Evolutionary conservation across 768 basidiomycete species (phyloP).

Genomic region (Tephrocybe sp.): DNA sequence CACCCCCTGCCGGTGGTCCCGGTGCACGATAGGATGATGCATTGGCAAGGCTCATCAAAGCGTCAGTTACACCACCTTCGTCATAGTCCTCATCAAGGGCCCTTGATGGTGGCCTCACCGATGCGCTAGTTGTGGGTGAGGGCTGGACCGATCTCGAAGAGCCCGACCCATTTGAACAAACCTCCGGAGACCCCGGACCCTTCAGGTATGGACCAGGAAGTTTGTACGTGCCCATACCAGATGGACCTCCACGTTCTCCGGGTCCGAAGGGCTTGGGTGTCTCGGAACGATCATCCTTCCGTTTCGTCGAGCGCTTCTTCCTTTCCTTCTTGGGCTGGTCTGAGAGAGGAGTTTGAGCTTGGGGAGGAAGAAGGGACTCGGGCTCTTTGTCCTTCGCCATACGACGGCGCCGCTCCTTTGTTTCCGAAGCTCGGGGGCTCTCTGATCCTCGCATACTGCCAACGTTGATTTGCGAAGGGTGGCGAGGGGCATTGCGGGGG

Average conservation of each 20-base stretch:
- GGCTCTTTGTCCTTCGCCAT: constrained; percentile 49
- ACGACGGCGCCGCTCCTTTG: constrained; percentile 47
- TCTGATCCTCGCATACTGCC: constrained; percentile 50
- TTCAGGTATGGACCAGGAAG: constrained; percentile 34
- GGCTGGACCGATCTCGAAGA: constrained; percentile 70
- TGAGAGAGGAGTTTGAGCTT: constrained; percentile 30
- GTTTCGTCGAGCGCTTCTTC: constrained; percentile 44
- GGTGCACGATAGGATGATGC: constrained; percentile 36
- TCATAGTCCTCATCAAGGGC: constrained; percentile 93
- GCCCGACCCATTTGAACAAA: constrained; percentile 65
- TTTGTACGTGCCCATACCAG: constrained; percentile 26
- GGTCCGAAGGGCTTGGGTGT: constrained; percentile 39
- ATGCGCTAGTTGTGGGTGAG: constrained; percentile 65
- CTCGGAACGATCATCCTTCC: constrained; percentile 48
- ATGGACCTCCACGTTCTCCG: constrained; percentile 29
- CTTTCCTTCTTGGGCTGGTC: constrained; percentile 56
- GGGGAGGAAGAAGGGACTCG: constrained; percentile 27
- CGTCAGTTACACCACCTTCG: constrained; percentile 74
- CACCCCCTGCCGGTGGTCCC: constrained; percentile 31
- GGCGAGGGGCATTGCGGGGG: constrained; percentile 30
- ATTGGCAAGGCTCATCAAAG: constrained; percentile 75
- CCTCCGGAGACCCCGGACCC: constrained; percentile 54
- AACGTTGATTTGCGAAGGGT: constrained; percentile 30
- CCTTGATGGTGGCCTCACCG: constrained; percentile 61
- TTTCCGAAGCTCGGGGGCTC: constrained; percentile 53